Percentiles rank a stretch among this genome's conserved stretches.
These are phyloP conservation scores for Phycomyces blakesleeanus DNA, from an alignment of 192 early-diverging fungal genomes.

Conservation along the genomic window DNA sequence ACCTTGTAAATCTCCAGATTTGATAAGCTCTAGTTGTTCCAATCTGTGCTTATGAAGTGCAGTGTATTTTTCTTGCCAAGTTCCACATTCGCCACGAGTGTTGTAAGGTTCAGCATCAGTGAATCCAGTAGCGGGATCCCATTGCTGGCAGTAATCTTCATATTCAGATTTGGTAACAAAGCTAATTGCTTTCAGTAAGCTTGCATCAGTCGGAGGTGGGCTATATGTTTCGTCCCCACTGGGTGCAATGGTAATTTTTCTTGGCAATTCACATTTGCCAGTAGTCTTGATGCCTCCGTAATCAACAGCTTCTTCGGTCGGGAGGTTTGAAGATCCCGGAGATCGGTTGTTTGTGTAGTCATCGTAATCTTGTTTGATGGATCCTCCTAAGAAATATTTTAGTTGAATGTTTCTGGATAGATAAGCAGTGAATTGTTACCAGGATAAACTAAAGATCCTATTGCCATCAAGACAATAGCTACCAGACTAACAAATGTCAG, in stretches of 20 bases:
- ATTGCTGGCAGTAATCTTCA: conserved; percentile 23
- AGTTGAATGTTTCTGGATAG: too few species aligned
- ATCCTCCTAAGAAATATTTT: too few species aligned
- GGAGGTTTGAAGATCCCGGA: not conserved
- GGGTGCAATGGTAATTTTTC: conserved; percentile 10
- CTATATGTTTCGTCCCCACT: conserved; percentile 28
- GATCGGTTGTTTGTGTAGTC: not conserved
- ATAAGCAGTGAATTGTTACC: conserved; percentile 7
- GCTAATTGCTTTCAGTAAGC: conserved; percentile 11
- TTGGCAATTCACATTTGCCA: conserved; percentile 19
- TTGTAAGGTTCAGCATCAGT: conserved; percentile 10
- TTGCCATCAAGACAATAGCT: conserved; percentile 26
- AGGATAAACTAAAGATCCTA: conserved; percentile 24
- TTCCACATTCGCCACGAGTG: conserved; percentile 36
- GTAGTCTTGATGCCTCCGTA: not conserved
- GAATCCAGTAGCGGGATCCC: conserved; percentile 7
- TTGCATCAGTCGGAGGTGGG: conserved; percentile 21
- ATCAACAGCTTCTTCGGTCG: not conserved
- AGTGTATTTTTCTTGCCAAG: conserved; percentile 39
- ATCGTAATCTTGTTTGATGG: too few species aligned
- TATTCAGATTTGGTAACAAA: conserved; percentile 13
- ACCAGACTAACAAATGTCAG: conserved; percentile 26
- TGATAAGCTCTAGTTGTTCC: conserved; percentile 19
- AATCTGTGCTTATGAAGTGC: conserved; percentile 28
- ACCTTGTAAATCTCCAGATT: conserved; percentile 17